These are phyloP conservation scores for Plenodomus biglobosus DNA, from an alignment of 2,329 filamentous ascomycete species.

Conservation along the genomic window DNA sequence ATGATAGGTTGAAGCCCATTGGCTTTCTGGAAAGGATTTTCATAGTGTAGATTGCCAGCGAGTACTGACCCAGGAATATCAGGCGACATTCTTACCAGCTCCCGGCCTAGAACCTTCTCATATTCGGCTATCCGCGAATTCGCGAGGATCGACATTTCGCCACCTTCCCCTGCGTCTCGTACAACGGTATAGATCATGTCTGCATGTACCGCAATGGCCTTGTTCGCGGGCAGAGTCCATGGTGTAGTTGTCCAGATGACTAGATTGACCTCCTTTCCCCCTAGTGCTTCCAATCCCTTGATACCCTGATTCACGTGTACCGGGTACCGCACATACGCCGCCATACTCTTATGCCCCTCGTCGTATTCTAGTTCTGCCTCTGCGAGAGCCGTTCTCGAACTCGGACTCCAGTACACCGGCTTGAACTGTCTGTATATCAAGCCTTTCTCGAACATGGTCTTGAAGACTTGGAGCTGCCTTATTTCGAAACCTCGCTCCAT, in stretches of 20 bases:
- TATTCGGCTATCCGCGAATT: constrained; percentile 65
- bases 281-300: constrained; percentile 8
- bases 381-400: constrained; percentile 74
- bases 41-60: constrained; percentile 63
- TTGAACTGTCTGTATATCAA: constrained; percentile 78
- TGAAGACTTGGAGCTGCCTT: constrained; percentile 73
- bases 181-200: constrained; percentile 75
- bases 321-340: constrained; percentile 80
- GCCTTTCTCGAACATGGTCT: constrained; percentile 67
- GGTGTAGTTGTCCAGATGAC: constrained; percentile 99
- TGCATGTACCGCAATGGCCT: constrained; percentile 78
- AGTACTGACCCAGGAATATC: constrained; percentile 66
- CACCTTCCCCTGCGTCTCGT: constrained; percentile 35
- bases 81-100: constrained; percentile 21
- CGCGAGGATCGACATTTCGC: constrained; percentile 70
- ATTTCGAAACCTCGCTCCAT: constrained; percentile 77
- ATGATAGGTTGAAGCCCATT: constrained; percentile 69
- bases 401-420: constrained; percentile 85
- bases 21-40: constrained; percentile 66
- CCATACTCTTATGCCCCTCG: constrained; percentile 69
- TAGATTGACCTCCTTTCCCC: constrained; percentile 61
- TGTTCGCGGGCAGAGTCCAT: constrained; percentile 94
- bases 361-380: constrained; percentile 85
- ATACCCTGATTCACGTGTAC: constrained; percentile 47
- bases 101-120: constrained; percentile 32